These are phyloP conservation scores for Geranomyces variabilis DNA, from an alignment of 192 early-diverging fungal species.

Conservation along the genomic window DNA sequence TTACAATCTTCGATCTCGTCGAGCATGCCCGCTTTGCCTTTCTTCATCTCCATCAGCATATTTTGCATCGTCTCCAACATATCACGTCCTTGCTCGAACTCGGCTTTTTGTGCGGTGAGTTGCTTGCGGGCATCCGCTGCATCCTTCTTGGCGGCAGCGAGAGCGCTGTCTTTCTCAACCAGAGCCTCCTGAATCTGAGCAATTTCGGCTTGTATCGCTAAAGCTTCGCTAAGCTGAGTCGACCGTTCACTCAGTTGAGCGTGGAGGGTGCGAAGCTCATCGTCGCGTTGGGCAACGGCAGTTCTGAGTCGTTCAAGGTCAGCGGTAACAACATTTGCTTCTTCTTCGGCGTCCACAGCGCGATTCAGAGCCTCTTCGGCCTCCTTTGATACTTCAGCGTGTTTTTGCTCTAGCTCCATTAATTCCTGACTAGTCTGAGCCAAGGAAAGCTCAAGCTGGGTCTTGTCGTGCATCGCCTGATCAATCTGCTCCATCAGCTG, in stretches of 20 bases:
- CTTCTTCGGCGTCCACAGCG: constrained; percentile 15
- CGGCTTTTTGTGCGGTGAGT: constrained; percentile 26
- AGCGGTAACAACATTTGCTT: neutral
- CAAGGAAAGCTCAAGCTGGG: constrained; percentile 6
- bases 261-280: constrained; percentile 18
- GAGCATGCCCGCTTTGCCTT: constrained; percentile 42
- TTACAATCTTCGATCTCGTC: constrained; percentile 50
- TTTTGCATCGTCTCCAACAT: constrained; percentile 47
- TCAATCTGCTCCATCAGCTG: constrained; percentile 49
- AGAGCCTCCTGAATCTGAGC: constrained; percentile 35
- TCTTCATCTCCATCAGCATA: constrained; percentile 48
- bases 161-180: constrained; percentile 32
- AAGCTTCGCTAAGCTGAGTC: constrained; percentile 28
- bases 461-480: constrained; percentile 4
- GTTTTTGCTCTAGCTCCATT: constrained; percentile 7
- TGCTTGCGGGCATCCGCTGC: constrained; percentile 16
- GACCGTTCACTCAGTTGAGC: constrained; percentile 31
- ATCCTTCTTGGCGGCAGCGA: constrained; percentile 19
- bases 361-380: constrained; percentile 5
- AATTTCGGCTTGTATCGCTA: constrained; percentile 16
- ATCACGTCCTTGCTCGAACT: constrained; percentile 24
- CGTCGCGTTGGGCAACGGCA: constrained; percentile 19
- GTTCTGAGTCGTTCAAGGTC: constrained; percentile 32
- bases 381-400: constrained; percentile 17
- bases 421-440: constrained; percentile 19